Base-by-base conservation (phyloP, 2,329 filamentous ascomycete genomes). In the Fusarium sp. region DNA sequence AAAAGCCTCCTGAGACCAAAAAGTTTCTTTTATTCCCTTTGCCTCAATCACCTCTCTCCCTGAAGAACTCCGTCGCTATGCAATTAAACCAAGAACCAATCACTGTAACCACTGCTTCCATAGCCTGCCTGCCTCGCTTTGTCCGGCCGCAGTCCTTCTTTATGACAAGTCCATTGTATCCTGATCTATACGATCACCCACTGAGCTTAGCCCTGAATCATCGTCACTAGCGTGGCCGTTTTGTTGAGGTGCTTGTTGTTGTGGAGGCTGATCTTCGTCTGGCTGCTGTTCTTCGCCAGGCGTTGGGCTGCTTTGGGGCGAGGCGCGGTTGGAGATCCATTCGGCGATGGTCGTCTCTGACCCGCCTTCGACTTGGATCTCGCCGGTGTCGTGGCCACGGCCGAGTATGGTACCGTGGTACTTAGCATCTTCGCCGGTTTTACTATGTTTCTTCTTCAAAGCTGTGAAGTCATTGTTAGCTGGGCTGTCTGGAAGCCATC, bases 401-500 rank as follows among this genome's bases (percentile, higher is more conserved):
- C 95, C 95, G 15, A 98, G 85, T 1, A 96, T 88, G 0, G 95
- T 97, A 35, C 94, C 94, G 74, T 92, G 90, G 80, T 94, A 97
- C 77, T 95, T 92, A 14, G 92, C 91, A 78, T 97, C 94, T 77
- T 97, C 94, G 70, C 93, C 93, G 2, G 92, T 93, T 76, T 96
- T 97, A 83, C 92, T 94, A 81, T 97, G 93, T 79, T 97, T 97
- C 83, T 95, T 96, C 82, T 97, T 98, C 45, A 98, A 84, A 8
- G 91, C 92, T 93, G 72, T 4, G 49, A 36, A 66, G 46, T 57
- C 44, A 92, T 29, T 36, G 84, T 86, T 85, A 67, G 45, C 68
- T 18, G n/a, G 20, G 10, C 44, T 36, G 38, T 14, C n/a, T 20
- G 14, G 17, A 31, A 15, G 17, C 17, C 38, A 20, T 22, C 18